Evolutionary conservation across 495 filamentous ascomycete genomes (phyloP), one percentile per base, ranked within the genome.

Genomic region (Neurospora africana): DNA sequence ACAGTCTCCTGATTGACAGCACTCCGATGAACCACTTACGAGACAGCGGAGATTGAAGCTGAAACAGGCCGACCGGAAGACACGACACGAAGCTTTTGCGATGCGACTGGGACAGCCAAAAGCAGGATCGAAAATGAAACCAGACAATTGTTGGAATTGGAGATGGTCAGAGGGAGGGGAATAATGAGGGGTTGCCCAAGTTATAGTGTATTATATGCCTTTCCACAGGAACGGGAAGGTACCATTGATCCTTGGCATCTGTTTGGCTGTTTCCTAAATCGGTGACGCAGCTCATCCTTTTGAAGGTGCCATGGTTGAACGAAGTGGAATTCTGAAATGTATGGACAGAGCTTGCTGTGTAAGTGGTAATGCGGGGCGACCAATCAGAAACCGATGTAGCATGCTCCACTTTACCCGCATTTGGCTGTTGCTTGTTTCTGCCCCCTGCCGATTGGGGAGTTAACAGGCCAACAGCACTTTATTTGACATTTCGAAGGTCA

Each of bases 1-100:
- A 15, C 40, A 35, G 69, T 76, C 75, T 74, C 68, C 69, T 73
- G 75, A 74, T 76, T 38, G 37, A 58, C 67, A 53, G 69, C 71
- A 69, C 73, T 69, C 44, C 17, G 70, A 11, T 21, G 40, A 65
- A 68, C 27, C 53, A 65, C 53, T 65, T 33, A 65, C 53, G 53
- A 65, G 53, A 33, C 15, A 65, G 8, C 27, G 23, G 53, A 33
- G 53, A 17, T 30, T 61, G 27, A 19, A 61, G 53, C 53, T 61
- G 53, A 61, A 61, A 61, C 53, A 61, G 53, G 3, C 4, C 9
- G n/a, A 13, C n/a, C n/a, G 9, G 10, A 47, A 21, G n/a, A 61
- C 27, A 30, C 53, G 27, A 30, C 27, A 61, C 53, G 7, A 65
- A 65, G 53, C 53, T 19, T 33, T 65, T 65, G 53, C 27, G 27